phyloP scores from a whole-genome alignment of 176 grass and related monocot species.

The Raddia guianensis region DNA sequence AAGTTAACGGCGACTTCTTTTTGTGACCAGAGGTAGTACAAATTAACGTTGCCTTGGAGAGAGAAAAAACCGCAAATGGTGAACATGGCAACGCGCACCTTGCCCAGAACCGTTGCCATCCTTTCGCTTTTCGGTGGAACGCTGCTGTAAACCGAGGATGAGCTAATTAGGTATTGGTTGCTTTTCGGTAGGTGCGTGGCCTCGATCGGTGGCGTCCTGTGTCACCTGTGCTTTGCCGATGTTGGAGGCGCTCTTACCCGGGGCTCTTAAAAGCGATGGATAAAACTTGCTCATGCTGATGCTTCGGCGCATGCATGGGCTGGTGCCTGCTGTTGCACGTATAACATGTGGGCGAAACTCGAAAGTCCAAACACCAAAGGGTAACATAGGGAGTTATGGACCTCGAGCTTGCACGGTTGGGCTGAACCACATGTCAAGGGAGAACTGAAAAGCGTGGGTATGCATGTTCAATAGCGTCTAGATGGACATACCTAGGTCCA shows the following conservation, averaged over 20 bases:
- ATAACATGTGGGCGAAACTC: not conserved
- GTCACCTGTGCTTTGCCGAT: not conserved
- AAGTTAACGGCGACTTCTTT: no score
- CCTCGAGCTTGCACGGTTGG: no score
- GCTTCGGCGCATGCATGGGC: not conserved
- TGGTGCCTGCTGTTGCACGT: not conserved
- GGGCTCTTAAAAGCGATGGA: not conserved
- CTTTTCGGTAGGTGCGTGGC: not conserved
- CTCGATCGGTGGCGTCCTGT: not conserved
- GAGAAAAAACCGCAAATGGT: no score
- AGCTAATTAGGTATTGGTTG: not conserved
- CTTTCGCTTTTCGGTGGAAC: not conserved
- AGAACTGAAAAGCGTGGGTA: no score
- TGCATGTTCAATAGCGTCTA: no score
- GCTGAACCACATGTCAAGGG: no score
- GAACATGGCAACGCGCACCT: not conserved
- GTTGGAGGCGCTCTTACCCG: not conserved
- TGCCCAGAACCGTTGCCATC: not conserved
- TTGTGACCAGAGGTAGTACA: no score
- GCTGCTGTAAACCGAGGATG: not conserved
- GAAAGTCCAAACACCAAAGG: no score
- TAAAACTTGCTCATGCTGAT: not conserved
- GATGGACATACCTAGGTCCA: no score
- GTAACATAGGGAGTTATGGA: no score
- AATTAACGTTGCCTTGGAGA: no score